A percentile compares a stretch with the other conserved stretches of the same genome.
Conservation (phyloP, 352 stramenopile genomes). For the Phytopythium delawarense region DNA sequence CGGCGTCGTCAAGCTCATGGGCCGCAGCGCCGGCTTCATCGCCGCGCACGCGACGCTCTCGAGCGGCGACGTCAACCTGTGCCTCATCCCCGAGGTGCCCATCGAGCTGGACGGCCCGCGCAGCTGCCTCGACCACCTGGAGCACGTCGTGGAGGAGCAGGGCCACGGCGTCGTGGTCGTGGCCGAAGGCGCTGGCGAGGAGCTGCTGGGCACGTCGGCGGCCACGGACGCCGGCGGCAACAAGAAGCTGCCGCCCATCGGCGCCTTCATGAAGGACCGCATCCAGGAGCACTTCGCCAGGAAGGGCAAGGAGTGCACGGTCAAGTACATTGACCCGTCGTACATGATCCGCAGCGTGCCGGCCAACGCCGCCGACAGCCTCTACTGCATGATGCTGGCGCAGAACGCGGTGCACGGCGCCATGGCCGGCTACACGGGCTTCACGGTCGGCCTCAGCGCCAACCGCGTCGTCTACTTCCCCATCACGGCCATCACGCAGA, state of each 20-base stretch:
- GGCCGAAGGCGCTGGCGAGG: conserved; percentile 95
- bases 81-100: conserved; percentile 95
- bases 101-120: conserved; percentile 93
- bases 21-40: conserved; percentile 96
- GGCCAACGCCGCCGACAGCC: conserved; percentile 90
- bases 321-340: conserved; percentile 97
- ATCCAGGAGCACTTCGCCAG: conserved; percentile 93
- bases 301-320: conserved; percentile 82
- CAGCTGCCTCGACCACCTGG: conserved; percentile 90
- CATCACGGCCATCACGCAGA: conserved; percentile 81
- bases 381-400: conserved; percentile 97
- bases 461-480: conserved; percentile 94
- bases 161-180: conserved; percentile 98
- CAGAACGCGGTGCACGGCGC: conserved; percentile 98
- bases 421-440: conserved; percentile 98
- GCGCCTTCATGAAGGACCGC: conserved; percentile 95
- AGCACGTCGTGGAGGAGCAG: conserved; percentile 91
- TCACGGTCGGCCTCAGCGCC: conserved; percentile 96
- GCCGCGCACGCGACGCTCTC: conserved; percentile 95
- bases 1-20: conserved; percentile 99
- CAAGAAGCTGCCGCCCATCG: conserved; percentile 95
- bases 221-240: conserved; percentile 92
- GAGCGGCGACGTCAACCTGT: conserved; percentile 97
- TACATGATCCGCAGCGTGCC: conserved; percentile 94
- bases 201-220: conserved; percentile 90